Evolutionary conservation across 2,329 filamentous ascomycete genomes (phyloP).

Genomic region (Myriosclerotinia scirpicola): DNA sequence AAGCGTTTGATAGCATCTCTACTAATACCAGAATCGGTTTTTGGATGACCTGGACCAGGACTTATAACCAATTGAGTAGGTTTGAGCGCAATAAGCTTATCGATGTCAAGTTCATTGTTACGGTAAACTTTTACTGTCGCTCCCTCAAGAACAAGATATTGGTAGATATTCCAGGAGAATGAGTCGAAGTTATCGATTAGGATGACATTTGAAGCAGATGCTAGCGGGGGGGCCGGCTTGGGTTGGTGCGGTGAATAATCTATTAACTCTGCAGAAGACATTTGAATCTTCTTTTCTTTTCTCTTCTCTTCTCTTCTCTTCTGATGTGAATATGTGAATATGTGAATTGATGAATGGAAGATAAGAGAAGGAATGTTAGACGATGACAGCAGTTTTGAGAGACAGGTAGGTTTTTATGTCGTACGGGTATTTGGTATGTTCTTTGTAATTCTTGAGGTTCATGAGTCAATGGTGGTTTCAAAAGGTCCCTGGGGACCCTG

Average conservation of each 20-base stretch:
- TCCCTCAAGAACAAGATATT: conserved; percentile 95
- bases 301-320: background rate
- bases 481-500: background rate
- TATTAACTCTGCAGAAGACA: conserved; percentile 52
- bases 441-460: background rate
- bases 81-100: conserved; percentile 77
- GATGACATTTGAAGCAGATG: conserved; percentile 84
- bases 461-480: no score
- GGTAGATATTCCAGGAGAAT: conserved; percentile 99
- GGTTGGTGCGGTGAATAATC: conserved; percentile 90
- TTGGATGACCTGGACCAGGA: conserved; percentile 90
- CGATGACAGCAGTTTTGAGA: background rate
- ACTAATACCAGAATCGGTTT: conserved; percentile 88
- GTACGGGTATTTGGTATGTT: background rate
- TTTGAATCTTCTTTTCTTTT: conserved; percentile 31
- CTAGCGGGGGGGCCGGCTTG: conserved; percentile 67
- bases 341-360: background rate
- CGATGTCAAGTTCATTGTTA: conserved; percentile 86
- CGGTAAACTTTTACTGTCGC: conserved; percentile 86
- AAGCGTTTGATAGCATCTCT: conserved; percentile 90
- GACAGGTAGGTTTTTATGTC: background rate
- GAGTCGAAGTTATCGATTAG: conserved; percentile 99
- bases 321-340: background rate
- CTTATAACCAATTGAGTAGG: conserved; percentile 95
- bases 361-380: background rate